phyloP scores from a whole-genome alignment of 148 eudicot species.

The Chenopodium quinoa region DNA sequence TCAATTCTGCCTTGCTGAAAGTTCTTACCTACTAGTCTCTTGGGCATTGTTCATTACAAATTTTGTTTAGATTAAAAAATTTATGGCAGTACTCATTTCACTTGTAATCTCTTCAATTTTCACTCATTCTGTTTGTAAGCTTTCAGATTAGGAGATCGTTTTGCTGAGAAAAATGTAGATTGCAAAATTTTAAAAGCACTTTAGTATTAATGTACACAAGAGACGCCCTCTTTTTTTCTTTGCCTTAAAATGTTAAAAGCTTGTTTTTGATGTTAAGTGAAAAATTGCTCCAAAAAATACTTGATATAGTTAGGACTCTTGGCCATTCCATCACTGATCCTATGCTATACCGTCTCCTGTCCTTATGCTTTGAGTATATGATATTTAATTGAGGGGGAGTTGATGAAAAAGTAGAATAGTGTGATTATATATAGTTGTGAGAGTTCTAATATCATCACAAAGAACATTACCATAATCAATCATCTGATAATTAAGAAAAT shows the following conservation, averaged over 20 bases:
- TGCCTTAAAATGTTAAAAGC: not conserved
- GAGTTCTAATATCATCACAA: too few relatives aligned
- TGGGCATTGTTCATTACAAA: not conserved
- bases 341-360: too few relatives aligned
- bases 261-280: not conserved
- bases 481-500: not conserved
- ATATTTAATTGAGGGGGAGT: too few relatives aligned
- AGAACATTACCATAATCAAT: too few relatives aligned
- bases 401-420: too few relatives aligned
- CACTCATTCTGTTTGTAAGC: not conserved
- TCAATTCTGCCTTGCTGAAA: not conserved
- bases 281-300: not conserved
- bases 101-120: not conserved
- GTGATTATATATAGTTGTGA: too few relatives aligned
- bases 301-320: not conserved
- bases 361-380: too few relatives aligned
- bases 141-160: conserved; percentile 9
- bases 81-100: conserved; percentile 2
- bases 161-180: conserved; percentile 6
- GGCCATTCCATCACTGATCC: not conserved
- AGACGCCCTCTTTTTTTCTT: not conserved
- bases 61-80: conserved; percentile 17
- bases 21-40: not conserved
- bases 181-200: not conserved
- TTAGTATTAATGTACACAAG: not conserved